These are phyloP conservation scores for Tephrocybe sp. DNA, from an alignment of 768 basidiomycete genomes.

Conservation along the genomic window DNA sequence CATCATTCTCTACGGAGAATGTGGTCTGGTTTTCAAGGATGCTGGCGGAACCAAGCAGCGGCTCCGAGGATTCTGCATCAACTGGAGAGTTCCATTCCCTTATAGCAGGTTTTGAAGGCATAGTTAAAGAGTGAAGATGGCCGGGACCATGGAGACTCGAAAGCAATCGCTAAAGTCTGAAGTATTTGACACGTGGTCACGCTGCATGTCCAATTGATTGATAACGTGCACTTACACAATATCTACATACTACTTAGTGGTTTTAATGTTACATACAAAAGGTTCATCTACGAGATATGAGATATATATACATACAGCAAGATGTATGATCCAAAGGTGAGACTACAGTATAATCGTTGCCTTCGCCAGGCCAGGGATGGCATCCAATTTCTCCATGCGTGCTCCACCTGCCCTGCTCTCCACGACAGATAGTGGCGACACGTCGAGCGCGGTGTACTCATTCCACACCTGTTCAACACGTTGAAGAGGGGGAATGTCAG, in stretches of 20 bases:
- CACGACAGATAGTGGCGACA: slow-evolving; percentile 69
- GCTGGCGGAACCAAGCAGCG: slow-evolving; percentile 55
- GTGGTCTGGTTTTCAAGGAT: slow-evolving; percentile 40
- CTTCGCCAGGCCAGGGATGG: slow-evolving; percentile 54
- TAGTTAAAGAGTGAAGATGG: slow-evolving; percentile 14
- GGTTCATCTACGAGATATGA: no score
- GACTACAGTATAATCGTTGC: slow-evolving; percentile 17
- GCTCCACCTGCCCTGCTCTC: slow-evolving; percentile 72
- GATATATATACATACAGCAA: no score
- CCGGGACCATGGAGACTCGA: no score
- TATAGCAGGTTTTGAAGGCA: slow-evolving; percentile 28
- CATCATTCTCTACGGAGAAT: slow-evolving; percentile 60
- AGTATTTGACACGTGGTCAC: no score
- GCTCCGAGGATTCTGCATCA: slow-evolving; percentile 49
- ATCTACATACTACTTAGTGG: no score
- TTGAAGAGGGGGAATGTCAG: slow-evolving; percentile 49
- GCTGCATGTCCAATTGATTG: no score
- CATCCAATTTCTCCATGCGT: slow-evolving; percentile 58
- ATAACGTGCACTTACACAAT: no score
- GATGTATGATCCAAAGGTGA: neutral
- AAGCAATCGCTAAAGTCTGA: no score
- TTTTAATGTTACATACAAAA: slow-evolving; percentile 3
- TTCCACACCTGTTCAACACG: slow-evolving; percentile 73
- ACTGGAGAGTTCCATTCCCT: slow-evolving; percentile 25
- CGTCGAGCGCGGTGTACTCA: slow-evolving; percentile 56